Evolutionary conservation across 306 rosid species (phyloP), one percentile per base, ranked within the genome.

Genomic region (Castanospermum australe): DNA sequence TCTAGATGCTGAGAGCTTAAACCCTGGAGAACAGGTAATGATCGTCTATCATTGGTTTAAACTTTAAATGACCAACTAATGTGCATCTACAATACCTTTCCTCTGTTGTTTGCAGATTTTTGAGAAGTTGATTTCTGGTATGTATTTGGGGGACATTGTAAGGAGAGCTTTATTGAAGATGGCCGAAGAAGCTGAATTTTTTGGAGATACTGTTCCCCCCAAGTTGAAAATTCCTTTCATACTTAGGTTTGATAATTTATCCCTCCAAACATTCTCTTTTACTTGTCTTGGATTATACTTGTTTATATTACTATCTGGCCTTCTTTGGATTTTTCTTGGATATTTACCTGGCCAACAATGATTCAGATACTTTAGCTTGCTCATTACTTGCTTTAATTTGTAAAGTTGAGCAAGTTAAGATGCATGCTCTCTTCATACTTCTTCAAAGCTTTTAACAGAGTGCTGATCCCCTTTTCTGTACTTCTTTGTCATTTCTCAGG

Each of bases 21-120:
- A 96, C 88, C 96, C 99, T 10, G 98, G 99, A 75, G 98, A 96
- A 83, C 99, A 96, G 90, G 99, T 96, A 85, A 59, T 51, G 39
- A 45, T 79, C 57, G 67, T 39, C 14, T 48, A 57, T 83, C 45
- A 38, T 66, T 73, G 20, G 33, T 36, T 21, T 63, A 57, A 35
- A 63, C n/a, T 36, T 21, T 63, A 57, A 35, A 63, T 18, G 61
- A 52, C 69, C 48, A 68, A 25, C 69, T 54, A 68, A 25, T 67
- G 22, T 51, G 18, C 67, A 54, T 55, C 64, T 76, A 68, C 79
- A 73, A 78, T 22, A 75, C 30, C 3, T 67, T 71, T 83, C 77
- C 71, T 70, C 54, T 71, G 15, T 82, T 84, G 51, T 84, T 45
- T 78, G 71, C 93, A 96, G 99, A 90, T 91, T 62, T 93, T 88